These are phyloP conservation scores for Globisporangium alternatum DNA, from an alignment of 352 stramenopile genomes.

Conservation along the genomic window DNA sequence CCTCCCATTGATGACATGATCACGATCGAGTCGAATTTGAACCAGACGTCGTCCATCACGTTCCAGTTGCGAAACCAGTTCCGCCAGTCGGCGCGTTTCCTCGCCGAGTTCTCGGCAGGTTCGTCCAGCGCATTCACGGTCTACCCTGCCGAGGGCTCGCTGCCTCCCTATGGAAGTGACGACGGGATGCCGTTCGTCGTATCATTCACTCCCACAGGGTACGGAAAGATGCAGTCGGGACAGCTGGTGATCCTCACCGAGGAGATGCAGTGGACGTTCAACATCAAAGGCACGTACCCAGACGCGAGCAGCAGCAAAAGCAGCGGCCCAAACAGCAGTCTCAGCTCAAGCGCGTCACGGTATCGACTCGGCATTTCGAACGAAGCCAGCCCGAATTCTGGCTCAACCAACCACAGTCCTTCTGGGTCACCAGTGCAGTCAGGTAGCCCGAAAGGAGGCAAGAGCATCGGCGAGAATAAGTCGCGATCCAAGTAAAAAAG, in stretches of 20 bases:
- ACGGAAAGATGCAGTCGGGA: constrained; percentile 88
- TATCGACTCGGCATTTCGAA: constrained; percentile 31
- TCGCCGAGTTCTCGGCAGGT: constrained; percentile 84
- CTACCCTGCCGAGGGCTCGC: constrained; percentile 66
- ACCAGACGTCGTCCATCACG: constrained; percentile 78
- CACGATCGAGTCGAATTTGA: constrained; percentile 82
- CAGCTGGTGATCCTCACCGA: constrained; percentile 87
- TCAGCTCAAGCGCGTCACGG: constrained; percentile 47
- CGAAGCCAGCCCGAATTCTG: constrained; percentile 1
- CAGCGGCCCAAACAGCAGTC: constrained; percentile 31
- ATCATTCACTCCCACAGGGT: constrained; percentile 89
- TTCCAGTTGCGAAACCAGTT: constrained; percentile 91
- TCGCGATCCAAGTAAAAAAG: not conserved
- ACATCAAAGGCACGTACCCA: constrained; percentile 86
- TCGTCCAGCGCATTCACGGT: constrained; percentile 89
- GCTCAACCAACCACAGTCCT: not conserved
- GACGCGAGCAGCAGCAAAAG: constrained; percentile 40
- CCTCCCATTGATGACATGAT: constrained; percentile 86
- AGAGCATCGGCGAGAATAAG: not conserved
- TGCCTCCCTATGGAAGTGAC: constrained; percentile 71
- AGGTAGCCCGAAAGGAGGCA: not conserved
- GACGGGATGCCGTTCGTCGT: constrained; percentile 82
- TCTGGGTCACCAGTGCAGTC: not conserved
- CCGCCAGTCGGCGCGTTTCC: constrained; percentile 60
- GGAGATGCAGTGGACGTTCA: constrained; percentile 93